Conservation (phyloP, 2,329 filamentous ascomycete genomes). For the Leptographium lundbergii region DNA sequence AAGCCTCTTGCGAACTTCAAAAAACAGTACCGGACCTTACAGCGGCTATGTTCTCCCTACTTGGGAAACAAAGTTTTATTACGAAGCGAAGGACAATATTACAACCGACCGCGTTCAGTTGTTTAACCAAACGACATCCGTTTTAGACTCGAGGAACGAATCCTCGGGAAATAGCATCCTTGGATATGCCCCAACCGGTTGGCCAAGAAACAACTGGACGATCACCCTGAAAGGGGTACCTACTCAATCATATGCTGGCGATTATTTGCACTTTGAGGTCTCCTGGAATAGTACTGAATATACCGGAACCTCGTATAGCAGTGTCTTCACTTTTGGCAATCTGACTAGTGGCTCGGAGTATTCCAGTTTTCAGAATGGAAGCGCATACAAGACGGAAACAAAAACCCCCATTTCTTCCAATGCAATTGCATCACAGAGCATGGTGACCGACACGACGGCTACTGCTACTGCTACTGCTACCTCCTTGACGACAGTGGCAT, state of each 20-base stretch:
- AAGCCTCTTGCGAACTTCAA: too few species aligned
- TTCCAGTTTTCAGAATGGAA: neutral
- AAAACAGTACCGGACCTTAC: too few species aligned
- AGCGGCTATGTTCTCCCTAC: too few species aligned
- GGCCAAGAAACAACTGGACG: neutral
- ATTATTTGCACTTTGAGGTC: neutral
- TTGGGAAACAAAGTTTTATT: neutral
- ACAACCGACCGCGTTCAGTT: neutral
- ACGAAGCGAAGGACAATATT: neutral
- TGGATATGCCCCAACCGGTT: too few species aligned
- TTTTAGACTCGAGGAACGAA: neutral
- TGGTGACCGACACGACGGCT: too few species aligned
- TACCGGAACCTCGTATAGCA: constrained; percentile 3
- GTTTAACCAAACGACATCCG: neutral
- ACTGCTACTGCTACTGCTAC: neutral
- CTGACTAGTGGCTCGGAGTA: neutral
- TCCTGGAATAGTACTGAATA: neutral
- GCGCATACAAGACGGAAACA: neutral
- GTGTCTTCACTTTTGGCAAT: constrained; percentile 1
- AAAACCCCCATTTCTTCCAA: neutral
- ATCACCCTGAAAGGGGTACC: neutral
- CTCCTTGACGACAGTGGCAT: neutral
- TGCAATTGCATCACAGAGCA: neutral
- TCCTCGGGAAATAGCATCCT: too few species aligned
- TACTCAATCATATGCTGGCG: too few species aligned